Conservation (phyloP, 2,329 filamentous ascomycete genomes). For the Cordyceps sp. region DNA sequence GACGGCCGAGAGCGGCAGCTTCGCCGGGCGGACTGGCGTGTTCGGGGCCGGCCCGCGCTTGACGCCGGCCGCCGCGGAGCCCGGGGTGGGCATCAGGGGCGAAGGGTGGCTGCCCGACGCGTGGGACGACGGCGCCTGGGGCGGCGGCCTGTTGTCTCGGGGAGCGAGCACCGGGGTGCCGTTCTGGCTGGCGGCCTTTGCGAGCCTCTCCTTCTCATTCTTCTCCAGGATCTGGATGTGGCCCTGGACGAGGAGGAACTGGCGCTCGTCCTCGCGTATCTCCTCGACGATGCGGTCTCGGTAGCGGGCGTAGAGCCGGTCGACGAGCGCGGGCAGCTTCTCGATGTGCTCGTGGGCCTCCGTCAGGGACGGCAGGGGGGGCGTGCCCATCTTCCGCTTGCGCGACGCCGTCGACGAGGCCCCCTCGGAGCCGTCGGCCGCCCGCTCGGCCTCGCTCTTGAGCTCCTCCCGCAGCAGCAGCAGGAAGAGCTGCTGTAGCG, state of each 20-base stretch:
- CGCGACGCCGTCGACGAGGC: conserved; percentile 38
- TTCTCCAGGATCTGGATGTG: conserved; percentile 56
- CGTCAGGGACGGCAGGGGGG: conserved; percentile 44
- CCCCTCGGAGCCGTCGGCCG: conserved; percentile 19
- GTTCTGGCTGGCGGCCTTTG: conserved; percentile 18
- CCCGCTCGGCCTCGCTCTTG: conserved; percentile 27
- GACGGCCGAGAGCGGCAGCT: too few relatives aligned
- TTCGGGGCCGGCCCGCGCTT: too few relatives aligned
- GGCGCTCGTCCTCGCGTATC: conserved; percentile 59
- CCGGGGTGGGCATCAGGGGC: too few relatives aligned
- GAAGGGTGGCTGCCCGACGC: too few relatives aligned
- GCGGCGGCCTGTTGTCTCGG: conserved; percentile 13
- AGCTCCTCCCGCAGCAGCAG: conserved; percentile 60
- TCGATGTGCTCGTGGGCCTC: conserved; percentile 51
- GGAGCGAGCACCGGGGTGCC: conserved; percentile 15
- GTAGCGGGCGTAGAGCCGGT: conserved; percentile 61
- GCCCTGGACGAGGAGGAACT: conserved; percentile 42
- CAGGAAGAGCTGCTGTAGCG: conserved; percentile 65
- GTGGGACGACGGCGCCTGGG: too few relatives aligned
- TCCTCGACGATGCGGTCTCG: conserved; percentile 49
- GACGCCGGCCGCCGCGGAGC: too few relatives aligned
- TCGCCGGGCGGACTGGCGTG: too few relatives aligned
- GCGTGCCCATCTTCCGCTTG: conserved; percentile 60
- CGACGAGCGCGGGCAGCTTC: conserved; percentile 53
- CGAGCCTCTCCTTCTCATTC: conserved; percentile 18